Conservation (phyloP, 2,329 filamentous ascomycete species). For the Hypoxylon sp. region DNA sequence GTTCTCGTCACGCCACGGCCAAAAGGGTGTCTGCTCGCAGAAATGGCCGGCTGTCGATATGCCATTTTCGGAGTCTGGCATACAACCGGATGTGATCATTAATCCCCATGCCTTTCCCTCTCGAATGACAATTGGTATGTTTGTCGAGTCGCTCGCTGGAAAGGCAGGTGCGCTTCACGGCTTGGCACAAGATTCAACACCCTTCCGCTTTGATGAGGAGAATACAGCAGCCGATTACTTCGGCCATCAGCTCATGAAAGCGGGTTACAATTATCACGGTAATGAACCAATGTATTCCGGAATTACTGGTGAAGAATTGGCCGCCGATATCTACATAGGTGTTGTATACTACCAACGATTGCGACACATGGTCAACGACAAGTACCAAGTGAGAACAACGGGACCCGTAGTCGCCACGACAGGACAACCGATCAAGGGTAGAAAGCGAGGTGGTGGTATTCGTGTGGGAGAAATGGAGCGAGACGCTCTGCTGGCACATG, state of each 20-base stretch:
- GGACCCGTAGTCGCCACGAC: slow-evolving; percentile 92
- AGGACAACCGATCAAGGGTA: slow-evolving; percentile 96
- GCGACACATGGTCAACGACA: slow-evolving; percentile 99
- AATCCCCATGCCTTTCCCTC: slow-evolving; percentile 99
- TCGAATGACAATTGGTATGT: slow-evolving; percentile 99
- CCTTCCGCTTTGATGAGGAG: slow-evolving; percentile 93
- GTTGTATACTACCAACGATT: slow-evolving; percentile 98
- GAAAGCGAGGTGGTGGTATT: slow-evolving; percentile 97
- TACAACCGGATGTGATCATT: slow-evolving; percentile 98
- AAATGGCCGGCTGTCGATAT: slow-evolving; percentile 96
- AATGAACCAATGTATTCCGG: slow-evolving; percentile 99
- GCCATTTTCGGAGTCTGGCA: slow-evolving; percentile 96
- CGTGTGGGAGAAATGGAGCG: slow-evolving; percentile 99
- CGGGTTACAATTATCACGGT: slow-evolving; percentile 97
- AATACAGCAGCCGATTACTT: slow-evolving; percentile 95
- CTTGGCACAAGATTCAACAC: slow-evolving; percentile 94
- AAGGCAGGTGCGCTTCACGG: slow-evolving; percentile 96
- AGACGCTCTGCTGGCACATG: slow-evolving; percentile 93
- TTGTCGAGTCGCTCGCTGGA: slow-evolving; percentile 95
- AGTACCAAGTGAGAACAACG: slow-evolving; percentile 97
- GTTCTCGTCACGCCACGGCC: slow-evolving; percentile 97
- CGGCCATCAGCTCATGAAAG: slow-evolving; percentile 93
- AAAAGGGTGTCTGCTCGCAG: slow-evolving; percentile 97
- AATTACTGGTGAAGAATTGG: slow-evolving; percentile 94
- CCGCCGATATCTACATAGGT: slow-evolving; percentile 95